These are phyloP conservation scores for Polysphondylium violaceum DNA, from an alignment of 78 protist species.

Conservation along the genomic window DNA sequence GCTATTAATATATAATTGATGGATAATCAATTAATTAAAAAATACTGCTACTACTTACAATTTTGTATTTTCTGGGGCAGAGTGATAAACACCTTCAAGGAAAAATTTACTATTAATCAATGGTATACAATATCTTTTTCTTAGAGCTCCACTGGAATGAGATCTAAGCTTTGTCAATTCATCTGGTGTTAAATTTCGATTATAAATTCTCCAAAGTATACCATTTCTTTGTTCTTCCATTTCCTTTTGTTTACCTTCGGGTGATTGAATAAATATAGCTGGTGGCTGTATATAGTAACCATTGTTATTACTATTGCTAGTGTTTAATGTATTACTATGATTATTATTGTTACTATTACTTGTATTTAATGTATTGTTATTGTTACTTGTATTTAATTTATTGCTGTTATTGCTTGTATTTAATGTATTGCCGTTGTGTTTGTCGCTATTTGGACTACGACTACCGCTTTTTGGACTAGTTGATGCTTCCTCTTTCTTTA, in stretches of 20 bases:
- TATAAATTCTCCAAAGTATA: conserved; percentile 65
- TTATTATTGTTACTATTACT: background rate
- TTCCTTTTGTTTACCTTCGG: conserved; percentile 17
- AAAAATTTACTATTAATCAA: conserved; percentile 59
- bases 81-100: conserved; percentile 66
- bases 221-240: conserved; percentile 71
- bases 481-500: conserved; percentile 14
- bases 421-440: background rate
- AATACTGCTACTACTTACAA: conserved; percentile 9
- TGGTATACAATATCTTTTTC: conserved; percentile 73
- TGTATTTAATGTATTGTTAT: too few relatives aligned
- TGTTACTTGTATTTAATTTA: background rate
- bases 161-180: conserved; percentile 48
- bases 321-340: background rate
- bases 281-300: background rate
- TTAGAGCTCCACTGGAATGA: conserved; percentile 44
- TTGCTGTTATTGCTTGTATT: background rate
- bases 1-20: too few relatives aligned
- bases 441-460: background rate
- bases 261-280: background rate
- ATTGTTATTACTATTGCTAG: background rate
- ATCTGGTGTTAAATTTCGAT: conserved; percentile 49
- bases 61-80: conserved; percentile 66
- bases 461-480: conserved; percentile 1
- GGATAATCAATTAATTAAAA: background rate